Percentiles rank a stretch among this genome's conserved stretches.
Evolutionary conservation across 2,329 filamentous ascomycete species (phyloP).

Genomic region (Podosphaera xanthii): DNA sequence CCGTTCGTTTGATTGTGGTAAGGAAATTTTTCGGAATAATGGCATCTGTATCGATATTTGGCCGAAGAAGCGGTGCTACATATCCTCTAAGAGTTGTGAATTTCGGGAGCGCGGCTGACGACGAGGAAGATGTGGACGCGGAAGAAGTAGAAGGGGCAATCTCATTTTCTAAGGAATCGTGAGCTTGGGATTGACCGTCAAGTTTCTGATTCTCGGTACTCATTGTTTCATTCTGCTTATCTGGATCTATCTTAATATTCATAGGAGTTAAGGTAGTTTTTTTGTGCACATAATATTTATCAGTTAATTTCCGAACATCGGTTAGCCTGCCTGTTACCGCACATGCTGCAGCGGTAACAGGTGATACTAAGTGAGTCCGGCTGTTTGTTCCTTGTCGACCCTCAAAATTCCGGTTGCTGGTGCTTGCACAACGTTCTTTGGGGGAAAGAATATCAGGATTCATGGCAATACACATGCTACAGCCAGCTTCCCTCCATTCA

Average conservation of each 20-base stretch:
- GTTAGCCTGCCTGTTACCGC: slow-evolving; percentile 77
- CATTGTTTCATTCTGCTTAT: slow-evolving; percentile 28
- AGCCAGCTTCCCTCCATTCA: slow-evolving; percentile 94
- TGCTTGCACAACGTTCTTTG: slow-evolving; percentile 80
- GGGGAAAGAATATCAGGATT: slow-evolving; percentile 93
- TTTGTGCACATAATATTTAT: slow-evolving; percentile 23
- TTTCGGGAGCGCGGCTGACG: slow-evolving; percentile 48
- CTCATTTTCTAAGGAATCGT: slow-evolving; percentile 40
- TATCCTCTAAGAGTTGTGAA: slow-evolving; percentile 71
- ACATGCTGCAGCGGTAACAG: slow-evolving; percentile 84
- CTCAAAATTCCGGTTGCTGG: slow-evolving; percentile 94
- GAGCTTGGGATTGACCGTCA: slow-evolving; percentile 38
- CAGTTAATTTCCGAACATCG: slow-evolving; percentile 63
- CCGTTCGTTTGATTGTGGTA: slow-evolving; percentile 96
- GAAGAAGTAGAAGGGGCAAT: slow-evolving; percentile 17
- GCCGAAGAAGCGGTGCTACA: slow-evolving; percentile 64
- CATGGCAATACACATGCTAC: slow-evolving; percentile 98
- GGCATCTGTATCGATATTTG: slow-evolving; percentile 95
- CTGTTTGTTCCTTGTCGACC: slow-evolving; percentile 82
- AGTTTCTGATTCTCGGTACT: slow-evolving; percentile 30
- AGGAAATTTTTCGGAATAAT: slow-evolving; percentile 99
- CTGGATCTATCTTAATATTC: slow-evolving; percentile 23
- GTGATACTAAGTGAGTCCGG: slow-evolving; percentile 88
- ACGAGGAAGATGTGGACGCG: too few species aligned
- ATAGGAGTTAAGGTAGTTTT: slow-evolving; percentile 10